phyloP scores from a whole-genome alignment of 179 eudicot genomes.

The Spinacia oleracea region DNA sequence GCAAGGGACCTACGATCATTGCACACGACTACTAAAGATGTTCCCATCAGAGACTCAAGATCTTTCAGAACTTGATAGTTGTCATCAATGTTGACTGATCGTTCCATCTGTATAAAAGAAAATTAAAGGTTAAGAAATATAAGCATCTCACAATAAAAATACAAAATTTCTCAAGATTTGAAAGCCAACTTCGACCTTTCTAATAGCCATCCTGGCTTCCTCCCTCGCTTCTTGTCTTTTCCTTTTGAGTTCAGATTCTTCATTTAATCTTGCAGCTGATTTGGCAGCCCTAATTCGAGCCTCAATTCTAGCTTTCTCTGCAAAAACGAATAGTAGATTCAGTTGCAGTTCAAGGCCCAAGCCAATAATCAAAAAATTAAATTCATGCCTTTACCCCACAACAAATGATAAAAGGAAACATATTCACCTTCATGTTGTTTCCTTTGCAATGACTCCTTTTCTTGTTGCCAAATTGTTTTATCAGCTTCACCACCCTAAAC shows the following conservation, averaged over 20 bases:
- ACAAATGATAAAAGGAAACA: neutral
- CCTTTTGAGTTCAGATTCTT: constrained; percentile 41
- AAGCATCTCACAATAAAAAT: constrained; percentile 8
- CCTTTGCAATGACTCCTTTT: constrained; percentile 51
- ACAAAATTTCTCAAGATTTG: constrained; percentile 10
- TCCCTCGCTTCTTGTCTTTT: constrained; percentile 58
- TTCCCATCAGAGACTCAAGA: constrained; percentile 43
- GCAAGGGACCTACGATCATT: constrained; percentile 18
- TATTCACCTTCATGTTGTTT: constrained; percentile 59
- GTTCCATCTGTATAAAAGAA: constrained; percentile 62
- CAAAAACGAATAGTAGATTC: constrained; percentile 1
- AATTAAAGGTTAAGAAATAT: constrained; percentile 3
- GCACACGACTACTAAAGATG: constrained; percentile 19
- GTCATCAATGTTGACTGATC: constrained; percentile 57
- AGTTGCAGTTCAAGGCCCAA: neutral
- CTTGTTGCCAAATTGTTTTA: constrained; percentile 45
- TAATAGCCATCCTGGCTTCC: constrained; percentile 59
- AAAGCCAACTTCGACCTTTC: constrained; percentile 54
- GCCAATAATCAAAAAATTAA: neutral
- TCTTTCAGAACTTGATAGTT: constrained; percentile 45
- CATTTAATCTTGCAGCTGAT: constrained; percentile 31
- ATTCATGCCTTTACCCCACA: neutral
- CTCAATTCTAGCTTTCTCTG: constrained; percentile 66
- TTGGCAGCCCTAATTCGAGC: constrained; percentile 66
- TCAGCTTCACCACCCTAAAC: constrained; percentile 49